Conservation (phyloP, 192 early-diverging fungal genomes). For the Coemansia biformis region DNA sequence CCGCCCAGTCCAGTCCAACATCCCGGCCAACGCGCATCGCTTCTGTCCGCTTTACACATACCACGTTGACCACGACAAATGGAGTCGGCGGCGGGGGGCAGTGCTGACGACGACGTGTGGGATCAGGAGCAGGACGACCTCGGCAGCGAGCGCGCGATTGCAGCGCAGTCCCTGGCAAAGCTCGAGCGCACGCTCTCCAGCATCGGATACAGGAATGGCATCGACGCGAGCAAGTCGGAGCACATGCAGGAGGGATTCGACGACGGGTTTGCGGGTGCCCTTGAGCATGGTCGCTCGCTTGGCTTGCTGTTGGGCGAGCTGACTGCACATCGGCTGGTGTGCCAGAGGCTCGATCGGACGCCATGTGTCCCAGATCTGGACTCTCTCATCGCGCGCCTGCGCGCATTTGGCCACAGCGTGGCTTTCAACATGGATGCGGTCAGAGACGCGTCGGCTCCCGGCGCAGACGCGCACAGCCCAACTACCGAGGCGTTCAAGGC, state of each 20-base stretch:
- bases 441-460: too few species aligned
- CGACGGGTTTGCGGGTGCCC: conserved; percentile 13
- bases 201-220: conserved; percentile 31
- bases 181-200: conserved; percentile 21
- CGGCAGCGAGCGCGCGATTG: conserved; percentile 18
- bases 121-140: conserved; percentile 12
- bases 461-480: neutral
- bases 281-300: conserved; percentile 13
- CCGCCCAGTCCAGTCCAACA: too few species aligned
- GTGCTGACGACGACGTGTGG: too few species aligned
- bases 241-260: conserved; percentile 36
- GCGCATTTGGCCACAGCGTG: conserved; percentile 19
- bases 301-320: conserved; percentile 27
- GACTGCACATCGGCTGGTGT: conserved; percentile 21
- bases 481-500: conserved; percentile 5
- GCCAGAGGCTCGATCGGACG: conserved; percentile 6
- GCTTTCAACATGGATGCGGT: neutral
- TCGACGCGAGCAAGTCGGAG: conserved; percentile 31
- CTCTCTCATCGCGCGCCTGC: conserved; percentile 19
- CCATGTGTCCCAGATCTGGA: conserved; percentile 12
- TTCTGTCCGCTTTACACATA: too few species aligned
- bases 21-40: too few species aligned
- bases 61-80: too few species aligned
- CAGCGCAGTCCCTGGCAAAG: conserved; percentile 15
- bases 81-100: too few species aligned